Conservation (phyloP, 192 early-diverging fungal genomes). For the Podila verticillata region DNA sequence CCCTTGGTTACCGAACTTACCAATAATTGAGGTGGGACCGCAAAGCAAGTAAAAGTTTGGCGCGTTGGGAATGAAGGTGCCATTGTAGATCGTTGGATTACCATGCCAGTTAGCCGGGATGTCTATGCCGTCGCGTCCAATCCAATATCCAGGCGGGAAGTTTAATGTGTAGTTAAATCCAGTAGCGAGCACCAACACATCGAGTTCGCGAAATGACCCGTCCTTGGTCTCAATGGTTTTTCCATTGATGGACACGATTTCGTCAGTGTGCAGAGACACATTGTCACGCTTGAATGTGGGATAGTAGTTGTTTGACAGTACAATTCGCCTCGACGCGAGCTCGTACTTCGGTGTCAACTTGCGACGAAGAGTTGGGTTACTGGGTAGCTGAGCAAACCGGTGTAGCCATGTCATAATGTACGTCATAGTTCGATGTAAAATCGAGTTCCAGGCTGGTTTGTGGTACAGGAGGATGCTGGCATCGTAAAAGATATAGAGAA, state of each 20-base stretch:
- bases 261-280: conserved; percentile 40
- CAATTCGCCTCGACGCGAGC: conserved; percentile 18
- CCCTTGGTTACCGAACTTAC: conserved; percentile 3
- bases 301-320: conserved; percentile 33
- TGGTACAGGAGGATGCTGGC: conserved; percentile 29
- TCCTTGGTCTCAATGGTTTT: conserved; percentile 43
- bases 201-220: conserved; percentile 45
- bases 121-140: conserved; percentile 16
- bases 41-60: conserved; percentile 46
- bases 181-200: conserved; percentile 56
- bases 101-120: conserved; percentile 29
- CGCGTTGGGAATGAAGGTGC: conserved; percentile 34
- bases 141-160: conserved; percentile 29
- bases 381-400: conserved; percentile 26
- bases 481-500: conserved; percentile 32
- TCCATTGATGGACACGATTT: conserved; percentile 37
- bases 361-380: conserved; percentile 2
- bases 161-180: conserved; percentile 48
- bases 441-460: conserved; percentile 40
- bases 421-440: conserved; percentile 14
- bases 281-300: conserved; percentile 30
- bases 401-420: conserved; percentile 41
- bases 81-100: conserved; percentile 33
- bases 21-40: conserved; percentile 34
- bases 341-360: conserved; percentile 32